Base-by-base conservation (phyloP, 2,329 filamentous ascomycete genomes). In the Neophaeococcomyces mojaviensis region DNA sequence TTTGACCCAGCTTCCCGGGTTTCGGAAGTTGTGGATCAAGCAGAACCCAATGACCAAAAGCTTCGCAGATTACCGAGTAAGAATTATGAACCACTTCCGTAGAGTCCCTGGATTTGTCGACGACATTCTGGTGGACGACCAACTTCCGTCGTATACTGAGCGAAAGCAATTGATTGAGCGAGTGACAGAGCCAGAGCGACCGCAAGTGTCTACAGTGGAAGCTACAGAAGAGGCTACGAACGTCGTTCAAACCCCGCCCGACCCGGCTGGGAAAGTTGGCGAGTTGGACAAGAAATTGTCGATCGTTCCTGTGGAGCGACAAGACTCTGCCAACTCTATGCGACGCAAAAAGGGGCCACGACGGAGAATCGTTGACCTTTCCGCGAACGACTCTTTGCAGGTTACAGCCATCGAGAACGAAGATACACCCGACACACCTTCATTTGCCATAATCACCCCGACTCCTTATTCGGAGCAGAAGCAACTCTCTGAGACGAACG, bases 21-120 rank as follows among this genome's bases (percentile, higher is more conserved):
- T 98, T 54, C 82, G 82, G 49, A 90, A 97, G 63, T 82, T 98
- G 26, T 98, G 89, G 76, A 84, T 98, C 13, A 79, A 85, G 50
- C 87, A 88, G 18, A 98, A 98, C 58, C 87, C 89, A 0, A 96
- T 97, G 59, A 86, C 84, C 35, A 87, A 86, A 56, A 89, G 88
- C 1, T 87, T 96, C 61, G 76, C 82, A 49, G 81, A 84, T 56
- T 94, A 95, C 62, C 81, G 92, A 39, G 75, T 94, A 53, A 86
- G 82, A 16, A 94, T 97, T 52, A 96, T 98, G 79, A 98, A 97
- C 59, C 74, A 97, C 2, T 98, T 98, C 73, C 81, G 92, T 52
- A 82, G 80, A 49, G 88, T 87, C 0, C 87, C 90, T 9, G 92
- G 92, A 4, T 94, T 92, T 59, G 84, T 82, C 0, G 86, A 95